Percentiles rank a stretch among this genome's conserved stretches.
Evolutionary conservation across 805 yeast species (phyloP).

Genomic region (Saccharomycopsis guyanensis): DNA sequence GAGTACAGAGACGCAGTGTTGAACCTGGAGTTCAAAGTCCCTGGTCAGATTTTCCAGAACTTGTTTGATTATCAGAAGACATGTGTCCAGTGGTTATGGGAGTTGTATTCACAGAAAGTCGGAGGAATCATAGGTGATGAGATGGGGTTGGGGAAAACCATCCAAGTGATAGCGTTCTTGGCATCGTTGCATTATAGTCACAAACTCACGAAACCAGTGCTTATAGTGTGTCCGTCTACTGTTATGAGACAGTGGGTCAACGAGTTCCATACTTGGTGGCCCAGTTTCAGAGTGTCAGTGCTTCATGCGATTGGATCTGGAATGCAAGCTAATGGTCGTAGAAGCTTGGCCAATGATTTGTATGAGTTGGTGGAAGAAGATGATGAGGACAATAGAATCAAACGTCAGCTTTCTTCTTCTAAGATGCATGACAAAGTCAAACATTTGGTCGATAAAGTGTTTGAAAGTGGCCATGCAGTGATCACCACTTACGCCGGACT

Average conservation of each 20-base stretch:
- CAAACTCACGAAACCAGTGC: conserved; percentile 62
- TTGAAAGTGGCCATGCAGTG: conserved; percentile 53
- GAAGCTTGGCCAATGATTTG: conserved; percentile 35
- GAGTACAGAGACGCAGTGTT: conserved; percentile 64
- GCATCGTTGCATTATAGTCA: conserved; percentile 87
- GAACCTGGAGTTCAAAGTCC: conserved; percentile 63
- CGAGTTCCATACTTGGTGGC: conserved; percentile 98
- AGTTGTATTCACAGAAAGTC: conserved; percentile 75
- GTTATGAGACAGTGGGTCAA: conserved; percentile 96
- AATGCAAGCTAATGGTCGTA: conserved; percentile 49
- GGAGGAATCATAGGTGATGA: conserved; percentile 98
- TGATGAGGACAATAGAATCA: conserved; percentile 32
- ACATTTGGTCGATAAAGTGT: conserved; percentile 48
- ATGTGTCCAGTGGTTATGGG: conserved; percentile 97
- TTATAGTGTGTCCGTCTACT: conserved; percentile 94
- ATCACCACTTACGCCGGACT: conserved; percentile 91
- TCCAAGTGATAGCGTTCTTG: conserved; percentile 82
- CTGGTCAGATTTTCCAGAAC: conserved; percentile 85
- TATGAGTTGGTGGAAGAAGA: conserved; percentile 38
- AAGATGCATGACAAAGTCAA: conserved; percentile 35
- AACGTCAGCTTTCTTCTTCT: conserved; percentile 23
- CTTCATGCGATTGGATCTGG: conserved; percentile 92
- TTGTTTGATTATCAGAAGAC: conserved; percentile 92
- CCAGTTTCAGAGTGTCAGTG: conserved; percentile 78
- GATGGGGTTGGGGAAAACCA: conserved; percentile 96